phyloP scores from a whole-genome alignment of 2,329 filamentous ascomycete genomes.

The Colletotrichum eleusines region DNA sequence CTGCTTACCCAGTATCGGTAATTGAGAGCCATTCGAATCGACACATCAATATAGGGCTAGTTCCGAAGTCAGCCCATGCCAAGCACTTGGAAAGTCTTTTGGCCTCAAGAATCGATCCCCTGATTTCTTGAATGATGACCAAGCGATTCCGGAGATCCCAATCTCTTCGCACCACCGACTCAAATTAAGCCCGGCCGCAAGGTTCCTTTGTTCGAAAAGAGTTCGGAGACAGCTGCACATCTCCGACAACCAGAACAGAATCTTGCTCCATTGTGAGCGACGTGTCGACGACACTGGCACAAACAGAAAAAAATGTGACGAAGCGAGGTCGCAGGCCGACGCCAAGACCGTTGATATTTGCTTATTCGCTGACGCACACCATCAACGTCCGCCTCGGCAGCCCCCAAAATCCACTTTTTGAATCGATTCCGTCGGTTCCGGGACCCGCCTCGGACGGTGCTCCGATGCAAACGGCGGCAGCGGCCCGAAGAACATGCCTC shows the following conservation, averaged over 20 bases:
- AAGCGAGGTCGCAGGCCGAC: not conserved
- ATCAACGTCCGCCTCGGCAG: not conserved
- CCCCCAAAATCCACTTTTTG: not conserved
- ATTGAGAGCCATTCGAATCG: not conserved
- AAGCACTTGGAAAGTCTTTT: not conserved
- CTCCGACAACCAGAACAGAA: not conserved
- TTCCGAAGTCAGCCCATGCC: not conserved
- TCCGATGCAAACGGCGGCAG: conserved; percentile 28
- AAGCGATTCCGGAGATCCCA: not conserved
- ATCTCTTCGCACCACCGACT: not conserved
- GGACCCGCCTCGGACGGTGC: conserved; percentile 20
- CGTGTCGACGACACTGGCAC: not conserved
- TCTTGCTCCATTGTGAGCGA: not conserved
- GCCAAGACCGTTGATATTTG: not conserved
- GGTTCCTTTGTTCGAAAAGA: not conserved
- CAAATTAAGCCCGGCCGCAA: not conserved
- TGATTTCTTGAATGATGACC: not conserved
- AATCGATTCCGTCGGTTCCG: not conserved
- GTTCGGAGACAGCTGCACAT: conserved; percentile 5
- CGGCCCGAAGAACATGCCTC: conserved; percentile 35
- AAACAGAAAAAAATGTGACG: not conserved
- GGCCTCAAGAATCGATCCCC: not conserved
- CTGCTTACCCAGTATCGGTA: not conserved
- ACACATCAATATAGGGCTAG: not conserved
- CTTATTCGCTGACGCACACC: not conserved